These are phyloP conservation scores for Stropharia rugosoannulata DNA, from an alignment of 768 basidiomycete species.

Conservation along the genomic window DNA sequence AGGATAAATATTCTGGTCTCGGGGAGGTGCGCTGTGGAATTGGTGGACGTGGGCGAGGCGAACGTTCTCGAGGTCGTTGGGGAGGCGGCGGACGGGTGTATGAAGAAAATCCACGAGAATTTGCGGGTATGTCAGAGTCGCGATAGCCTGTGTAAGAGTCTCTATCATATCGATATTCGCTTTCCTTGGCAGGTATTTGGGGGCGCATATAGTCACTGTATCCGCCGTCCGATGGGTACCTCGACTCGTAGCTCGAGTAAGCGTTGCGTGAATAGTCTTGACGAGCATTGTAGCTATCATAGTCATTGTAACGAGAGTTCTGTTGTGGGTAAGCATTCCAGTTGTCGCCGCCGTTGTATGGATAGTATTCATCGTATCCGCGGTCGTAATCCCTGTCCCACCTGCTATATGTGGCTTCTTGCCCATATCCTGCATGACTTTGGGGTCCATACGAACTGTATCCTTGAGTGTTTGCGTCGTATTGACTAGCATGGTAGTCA, in stretches of 20 bases:
- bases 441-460: neutral
- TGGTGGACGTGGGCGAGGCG: neutral
- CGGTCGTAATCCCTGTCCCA: neutral
- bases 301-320: neutral
- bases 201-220: neutral
- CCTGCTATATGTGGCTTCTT: neutral
- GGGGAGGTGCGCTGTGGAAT: constrained; percentile 18
- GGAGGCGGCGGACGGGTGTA: no score
- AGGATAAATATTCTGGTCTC: constrained; percentile 29
- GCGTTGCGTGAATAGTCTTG: neutral
- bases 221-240: neutral
- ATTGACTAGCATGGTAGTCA: neutral
- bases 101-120: no score
- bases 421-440: neutral
- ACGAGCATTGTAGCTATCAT: neutral
- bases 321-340: neutral
- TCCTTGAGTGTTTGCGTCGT: neutral
- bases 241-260: neutral
- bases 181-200: neutral
- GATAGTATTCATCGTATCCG: neutral
- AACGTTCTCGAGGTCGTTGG: no score
- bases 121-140: no score
- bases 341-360: neutral
- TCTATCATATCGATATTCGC: neutral
- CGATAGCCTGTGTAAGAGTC: neutral